Evolutionary conservation across 192 early-diverging fungal species (phyloP).

Genomic region (Backusella macrospora): DNA sequence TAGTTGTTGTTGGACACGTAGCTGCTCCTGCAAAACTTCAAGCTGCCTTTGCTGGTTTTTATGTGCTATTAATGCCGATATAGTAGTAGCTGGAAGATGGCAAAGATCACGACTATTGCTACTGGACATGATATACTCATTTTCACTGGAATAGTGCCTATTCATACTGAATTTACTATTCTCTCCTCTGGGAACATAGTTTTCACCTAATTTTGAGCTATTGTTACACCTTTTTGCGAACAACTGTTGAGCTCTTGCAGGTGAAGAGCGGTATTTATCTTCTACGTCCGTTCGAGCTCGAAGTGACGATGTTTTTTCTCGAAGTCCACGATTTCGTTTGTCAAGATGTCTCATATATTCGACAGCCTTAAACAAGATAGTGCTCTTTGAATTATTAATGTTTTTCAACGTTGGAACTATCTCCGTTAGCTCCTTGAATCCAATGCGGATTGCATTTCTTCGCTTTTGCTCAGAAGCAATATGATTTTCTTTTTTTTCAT

Average conservation of each 20-base stretch:
- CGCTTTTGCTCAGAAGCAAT: slow-evolving; percentile 77
- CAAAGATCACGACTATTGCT: background rate
- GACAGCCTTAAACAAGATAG: slow-evolving; percentile 69
- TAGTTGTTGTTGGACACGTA: slow-evolving; percentile 33
- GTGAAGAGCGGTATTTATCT: background rate
- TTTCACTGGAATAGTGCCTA: background rate
- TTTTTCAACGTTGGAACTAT: slow-evolving; percentile 81
- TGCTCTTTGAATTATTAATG: slow-evolving; percentile 68
- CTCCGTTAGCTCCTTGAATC: slow-evolving; percentile 90
- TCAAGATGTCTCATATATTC: slow-evolving; percentile 68
- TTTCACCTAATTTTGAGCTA: background rate
- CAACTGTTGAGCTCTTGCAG: slow-evolving; percentile 1
- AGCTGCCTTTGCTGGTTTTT: slow-evolving; percentile 38
- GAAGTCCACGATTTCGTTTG: slow-evolving; percentile 47
- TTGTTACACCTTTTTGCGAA: background rate
- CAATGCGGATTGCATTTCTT: slow-evolving; percentile 71
- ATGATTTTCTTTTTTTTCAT: slow-evolving; percentile 74
- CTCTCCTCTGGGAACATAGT: background rate
- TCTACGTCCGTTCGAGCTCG: slow-evolving; percentile 21
- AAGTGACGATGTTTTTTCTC: slow-evolving; percentile 26
- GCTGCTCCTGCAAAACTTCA: slow-evolving; percentile 33
- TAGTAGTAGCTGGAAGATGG: slow-evolving; percentile 18
- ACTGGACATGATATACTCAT: background rate
- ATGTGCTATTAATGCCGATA: slow-evolving; percentile 36
- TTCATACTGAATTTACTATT: background rate